Conservation (phyloP, 2,329 filamentous ascomycete genomes). For the Fusarium stilboides region DNA sequence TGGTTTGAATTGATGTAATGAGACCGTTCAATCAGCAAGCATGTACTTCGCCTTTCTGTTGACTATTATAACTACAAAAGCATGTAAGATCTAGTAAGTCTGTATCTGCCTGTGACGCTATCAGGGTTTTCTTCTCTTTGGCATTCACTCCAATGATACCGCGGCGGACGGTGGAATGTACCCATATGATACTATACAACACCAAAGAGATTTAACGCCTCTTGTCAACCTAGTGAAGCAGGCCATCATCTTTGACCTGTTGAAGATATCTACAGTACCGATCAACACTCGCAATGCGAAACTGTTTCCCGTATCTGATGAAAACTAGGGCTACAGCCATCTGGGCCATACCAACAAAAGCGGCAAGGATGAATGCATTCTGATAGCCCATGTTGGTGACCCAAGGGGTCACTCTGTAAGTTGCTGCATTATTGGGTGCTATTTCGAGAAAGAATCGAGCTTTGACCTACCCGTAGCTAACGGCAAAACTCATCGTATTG, state of each 20-base stretch:
- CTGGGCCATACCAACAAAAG: neutral
- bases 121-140: too few relatives aligned
- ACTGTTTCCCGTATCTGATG: neutral
- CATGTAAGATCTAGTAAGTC: too few relatives aligned
- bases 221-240: neutral
- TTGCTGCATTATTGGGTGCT: neutral
- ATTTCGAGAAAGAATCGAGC: accelerated
- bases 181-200: too few relatives aligned
- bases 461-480: neutral
- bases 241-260: neutral
- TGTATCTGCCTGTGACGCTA: too few relatives aligned
- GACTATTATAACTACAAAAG: too few relatives aligned
- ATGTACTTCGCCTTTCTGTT: too few relatives aligned
- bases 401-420: neutral
- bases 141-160: too few relatives aligned
- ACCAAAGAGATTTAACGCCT: too few relatives aligned
- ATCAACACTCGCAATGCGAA: neutral
- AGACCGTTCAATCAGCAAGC: too few relatives aligned
- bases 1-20: too few relatives aligned
- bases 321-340: neutral
- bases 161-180: too few relatives aligned
- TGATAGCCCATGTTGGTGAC: conserved; percentile 1
- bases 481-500: neutral
- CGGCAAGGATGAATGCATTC: neutral
- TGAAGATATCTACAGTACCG: neutral